Evolutionary conservation across 352 stramenopile genomes (phyloP).

Genomic region (Phytopythium helicoides): DNA sequence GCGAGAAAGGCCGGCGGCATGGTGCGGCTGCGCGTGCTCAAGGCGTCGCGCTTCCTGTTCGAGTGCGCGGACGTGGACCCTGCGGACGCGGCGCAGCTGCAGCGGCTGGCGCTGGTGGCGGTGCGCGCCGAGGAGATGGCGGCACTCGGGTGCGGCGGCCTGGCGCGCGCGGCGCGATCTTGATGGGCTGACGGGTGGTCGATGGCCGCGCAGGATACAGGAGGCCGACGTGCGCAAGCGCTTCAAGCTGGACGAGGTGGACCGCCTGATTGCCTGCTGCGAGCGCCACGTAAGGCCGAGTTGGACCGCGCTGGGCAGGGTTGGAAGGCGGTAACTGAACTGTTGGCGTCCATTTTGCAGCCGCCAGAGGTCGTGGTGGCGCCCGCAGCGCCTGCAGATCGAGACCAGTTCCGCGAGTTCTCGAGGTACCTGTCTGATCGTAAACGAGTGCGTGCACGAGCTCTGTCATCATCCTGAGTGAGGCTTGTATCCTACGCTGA

Average conservation of each 20-base stretch:
- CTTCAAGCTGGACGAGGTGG: constrained; percentile 48
- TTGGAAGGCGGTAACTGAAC: background rate
- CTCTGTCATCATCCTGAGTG: too few species aligned
- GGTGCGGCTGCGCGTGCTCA: constrained; percentile 58
- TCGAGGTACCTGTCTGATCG: constrained; percentile 47
- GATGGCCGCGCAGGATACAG: constrained; percentile 21
- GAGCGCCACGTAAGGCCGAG: constrained; percentile 39
- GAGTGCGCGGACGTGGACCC: constrained; percentile 33
- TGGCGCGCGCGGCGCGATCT: too few species aligned
- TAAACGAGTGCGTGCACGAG: constrained; percentile 32
- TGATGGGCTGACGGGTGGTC: too few species aligned
- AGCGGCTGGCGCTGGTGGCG: constrained; percentile 13
- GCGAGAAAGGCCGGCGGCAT: background rate
- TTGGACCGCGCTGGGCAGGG: background rate
- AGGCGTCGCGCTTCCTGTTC: constrained; percentile 69
- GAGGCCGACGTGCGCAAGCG: constrained; percentile 59
- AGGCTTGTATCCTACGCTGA: too few species aligned
- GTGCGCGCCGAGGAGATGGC: constrained; percentile 37
- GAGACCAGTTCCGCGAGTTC: constrained; percentile 42
- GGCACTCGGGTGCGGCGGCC: constrained; percentile 21
- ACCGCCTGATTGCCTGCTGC: constrained; percentile 55
- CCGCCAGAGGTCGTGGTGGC: constrained; percentile 48
- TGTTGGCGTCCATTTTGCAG: constrained; percentile 18
- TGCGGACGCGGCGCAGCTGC: constrained; percentile 5
- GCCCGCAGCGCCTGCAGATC: constrained; percentile 19